Conservation (phyloP, 2,329 filamentous ascomycete species). For the Xylariomycetidae sp. region DNA sequence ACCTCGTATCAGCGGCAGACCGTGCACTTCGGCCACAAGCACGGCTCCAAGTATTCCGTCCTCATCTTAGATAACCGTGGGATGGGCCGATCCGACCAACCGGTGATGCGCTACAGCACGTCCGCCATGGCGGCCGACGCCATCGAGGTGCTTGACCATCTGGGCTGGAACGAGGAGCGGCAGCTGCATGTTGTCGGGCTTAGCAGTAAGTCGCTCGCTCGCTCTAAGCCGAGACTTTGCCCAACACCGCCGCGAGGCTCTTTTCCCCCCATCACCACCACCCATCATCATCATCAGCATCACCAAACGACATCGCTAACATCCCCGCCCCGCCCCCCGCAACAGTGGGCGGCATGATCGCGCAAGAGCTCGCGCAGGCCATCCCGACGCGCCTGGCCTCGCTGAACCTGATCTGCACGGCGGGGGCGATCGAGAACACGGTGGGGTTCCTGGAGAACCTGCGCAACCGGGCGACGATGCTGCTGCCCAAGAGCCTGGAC, state of each 20-base stretch:
- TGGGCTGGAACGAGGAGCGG: constrained; percentile 57
- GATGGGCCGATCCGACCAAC: constrained; percentile 74
- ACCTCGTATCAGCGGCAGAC: constrained; percentile 79
- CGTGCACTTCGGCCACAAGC: constrained; percentile 70
- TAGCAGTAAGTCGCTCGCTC: constrained; percentile 39
- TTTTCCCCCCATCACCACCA: background rate
- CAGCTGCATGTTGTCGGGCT: constrained; percentile 67
- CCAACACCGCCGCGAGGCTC: background rate
- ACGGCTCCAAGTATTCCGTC: constrained; percentile 61
- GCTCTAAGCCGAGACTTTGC: background rate
- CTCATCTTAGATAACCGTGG: constrained; percentile 81
- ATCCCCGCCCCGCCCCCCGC: background rate
- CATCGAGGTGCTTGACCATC: constrained; percentile 56
- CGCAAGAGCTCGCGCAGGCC: constrained; percentile 63
- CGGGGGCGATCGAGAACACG: background rate
- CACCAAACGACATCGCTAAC: constrained; percentile 2
- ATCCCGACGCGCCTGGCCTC: constrained; percentile 46
- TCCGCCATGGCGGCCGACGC: constrained; percentile 77
- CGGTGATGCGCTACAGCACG: constrained; percentile 70
- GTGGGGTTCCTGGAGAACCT: background rate
- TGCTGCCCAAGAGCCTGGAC: background rate
- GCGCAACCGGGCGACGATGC: background rate
- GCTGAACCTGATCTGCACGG: background rate
- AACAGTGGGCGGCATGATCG: constrained; percentile 57
- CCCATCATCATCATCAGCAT: constrained; percentile 22